Base-by-base conservation (phyloP, 129 eudicot genomes). In the Scalesia atractyloides region DNA sequence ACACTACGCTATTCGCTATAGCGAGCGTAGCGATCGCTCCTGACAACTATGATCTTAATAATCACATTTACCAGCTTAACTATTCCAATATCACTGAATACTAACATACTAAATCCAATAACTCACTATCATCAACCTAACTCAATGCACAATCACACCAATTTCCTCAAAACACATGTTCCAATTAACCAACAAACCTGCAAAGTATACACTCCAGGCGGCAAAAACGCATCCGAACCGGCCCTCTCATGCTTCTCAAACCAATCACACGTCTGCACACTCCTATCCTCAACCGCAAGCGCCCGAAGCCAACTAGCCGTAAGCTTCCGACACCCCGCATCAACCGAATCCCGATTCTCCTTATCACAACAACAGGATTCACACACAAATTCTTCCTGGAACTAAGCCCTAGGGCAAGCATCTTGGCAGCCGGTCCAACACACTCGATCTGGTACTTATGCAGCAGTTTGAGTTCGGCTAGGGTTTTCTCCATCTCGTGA, bases 401-500 rank as follows among this genome's bases (percentile, higher is more conserved):
- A 22, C 96, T 88, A 16, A 95, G 79, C 12, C 99, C 99, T 12
- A 95, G 41, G 3, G 99, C 97, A 3, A 95, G 91, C 58, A 86
- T 84, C 72, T 76, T 50, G 1, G 99, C 96, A 2, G 81, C 15
- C 7, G 84, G 85, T 0, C 99, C 99, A 7, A 95, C 54, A n/a
- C 76, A 64, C 14, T 84, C 72, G 2, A 90, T 36, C 82, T 95
- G 99, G 56, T 90, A 95, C 56, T 72, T 72, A 37, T 88, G 84
- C 34, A 91, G 71, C 0, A 84, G 78, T 57, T 83, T 90, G 59
- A 91, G 85, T 62, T 95, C 99, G 6, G 87, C 96, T 19, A 95
- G 86, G 68, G 99, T 95, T 85, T 95, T 95, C 81, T 95, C 99
- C 99, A 95, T 95, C 75, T 95, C 99, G 83, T 95, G 99, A 20